Conservation (phyloP, 2,329 filamentous ascomycete genomes). For the Exophiala viscosa region DNA sequence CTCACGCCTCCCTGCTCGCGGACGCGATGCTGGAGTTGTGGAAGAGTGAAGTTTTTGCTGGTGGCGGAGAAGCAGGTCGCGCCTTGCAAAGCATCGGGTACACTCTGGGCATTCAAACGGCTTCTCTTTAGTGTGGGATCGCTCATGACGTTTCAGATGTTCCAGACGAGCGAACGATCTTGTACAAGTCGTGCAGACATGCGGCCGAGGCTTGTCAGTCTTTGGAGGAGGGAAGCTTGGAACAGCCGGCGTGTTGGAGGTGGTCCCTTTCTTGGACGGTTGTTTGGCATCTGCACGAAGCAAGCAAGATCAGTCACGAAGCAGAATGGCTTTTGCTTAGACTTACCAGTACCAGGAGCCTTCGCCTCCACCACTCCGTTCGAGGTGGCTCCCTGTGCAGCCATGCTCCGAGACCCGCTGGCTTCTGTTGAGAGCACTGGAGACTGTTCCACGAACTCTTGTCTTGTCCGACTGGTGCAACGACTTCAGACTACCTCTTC, state of each 20-base stretch:
- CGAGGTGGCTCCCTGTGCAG: slow-evolving; percentile 3
- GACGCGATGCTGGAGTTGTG: slow-evolving; percentile 78
- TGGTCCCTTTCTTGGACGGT: slow-evolving; percentile 9
- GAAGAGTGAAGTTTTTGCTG: slow-evolving; percentile 98
- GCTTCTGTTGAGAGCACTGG: not conserved
- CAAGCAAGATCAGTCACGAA: not conserved
- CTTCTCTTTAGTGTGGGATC: slow-evolving; percentile 98
- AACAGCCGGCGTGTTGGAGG: slow-evolving; percentile 2
- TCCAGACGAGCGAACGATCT: slow-evolving; percentile 92
- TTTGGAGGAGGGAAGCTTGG: slow-evolving; percentile 66
- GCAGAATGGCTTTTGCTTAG: not conserved
- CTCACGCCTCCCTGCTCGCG: slow-evolving; percentile 77
- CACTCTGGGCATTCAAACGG: slow-evolving; percentile 97
- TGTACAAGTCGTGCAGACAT: slow-evolving; percentile 86
- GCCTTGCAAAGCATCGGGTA: slow-evolving; percentile 86
- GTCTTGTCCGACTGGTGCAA: not conserved
- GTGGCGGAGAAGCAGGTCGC: slow-evolving; percentile 86
- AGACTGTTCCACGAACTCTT: not conserved
- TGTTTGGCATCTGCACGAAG: slow-evolving; percentile 9
- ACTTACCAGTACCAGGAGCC: slow-evolving; percentile 13
- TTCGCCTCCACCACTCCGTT: slow-evolving; percentile 4
- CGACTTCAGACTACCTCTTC: too few species aligned
- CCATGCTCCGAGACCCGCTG: not conserved
- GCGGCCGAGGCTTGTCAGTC: slow-evolving; percentile 93
- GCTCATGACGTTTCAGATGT: slow-evolving; percentile 94